These are phyloP conservation scores for Excoecaria agallocha DNA, from an alignment of 345 rosid genomes.

Conservation along the genomic window DNA sequence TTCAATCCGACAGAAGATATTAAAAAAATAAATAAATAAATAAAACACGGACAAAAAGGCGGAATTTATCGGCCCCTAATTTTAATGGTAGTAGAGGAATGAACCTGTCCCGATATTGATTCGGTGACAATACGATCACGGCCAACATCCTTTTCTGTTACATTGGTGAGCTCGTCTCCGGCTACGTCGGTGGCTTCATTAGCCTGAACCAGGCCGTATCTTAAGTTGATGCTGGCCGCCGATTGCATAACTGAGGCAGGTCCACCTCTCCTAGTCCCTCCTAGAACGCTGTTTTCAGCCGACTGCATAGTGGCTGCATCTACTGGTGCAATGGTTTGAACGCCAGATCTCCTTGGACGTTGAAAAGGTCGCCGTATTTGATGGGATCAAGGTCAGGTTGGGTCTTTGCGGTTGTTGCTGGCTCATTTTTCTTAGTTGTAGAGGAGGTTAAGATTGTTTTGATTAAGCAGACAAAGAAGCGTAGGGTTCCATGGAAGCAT, in stretches of 20 bases:
- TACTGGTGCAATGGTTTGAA: slow-evolving; percentile 27
- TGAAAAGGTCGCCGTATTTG: slow-evolving; percentile 35
- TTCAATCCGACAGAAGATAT: no score
- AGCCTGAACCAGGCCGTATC: slow-evolving; percentile 20
- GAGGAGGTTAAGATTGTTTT: no score
- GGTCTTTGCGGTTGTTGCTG: slow-evolving; percentile 27
- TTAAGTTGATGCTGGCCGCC: slow-evolving; percentile 29
- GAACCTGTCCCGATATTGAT: slow-evolving; percentile 35
- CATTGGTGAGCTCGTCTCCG: slow-evolving; percentile 21
- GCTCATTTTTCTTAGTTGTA: slow-evolving; percentile 15
- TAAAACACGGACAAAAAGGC: no score
- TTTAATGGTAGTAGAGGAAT: neutral
- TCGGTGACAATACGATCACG: slow-evolving; percentile 34
- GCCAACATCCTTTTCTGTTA: slow-evolving; percentile 18
- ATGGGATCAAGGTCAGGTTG: slow-evolving; percentile 22
- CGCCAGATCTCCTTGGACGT: slow-evolving; percentile 42
- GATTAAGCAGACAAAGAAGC: no score
- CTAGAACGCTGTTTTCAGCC: slow-evolving; percentile 35
- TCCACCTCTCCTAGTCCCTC: slow-evolving; percentile 31
- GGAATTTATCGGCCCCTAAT: no score
- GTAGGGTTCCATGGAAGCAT: no score
- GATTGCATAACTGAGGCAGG: slow-evolving; percentile 40
- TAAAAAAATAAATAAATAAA: no score
- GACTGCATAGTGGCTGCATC: slow-evolving; percentile 45
- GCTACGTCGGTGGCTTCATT: slow-evolving; percentile 18